Evolutionary conservation across 2,329 filamentous ascomycete species (phyloP), one percentile per base, ranked within the genome.

Genomic region (Aspergillus hiratsukae): DNA sequence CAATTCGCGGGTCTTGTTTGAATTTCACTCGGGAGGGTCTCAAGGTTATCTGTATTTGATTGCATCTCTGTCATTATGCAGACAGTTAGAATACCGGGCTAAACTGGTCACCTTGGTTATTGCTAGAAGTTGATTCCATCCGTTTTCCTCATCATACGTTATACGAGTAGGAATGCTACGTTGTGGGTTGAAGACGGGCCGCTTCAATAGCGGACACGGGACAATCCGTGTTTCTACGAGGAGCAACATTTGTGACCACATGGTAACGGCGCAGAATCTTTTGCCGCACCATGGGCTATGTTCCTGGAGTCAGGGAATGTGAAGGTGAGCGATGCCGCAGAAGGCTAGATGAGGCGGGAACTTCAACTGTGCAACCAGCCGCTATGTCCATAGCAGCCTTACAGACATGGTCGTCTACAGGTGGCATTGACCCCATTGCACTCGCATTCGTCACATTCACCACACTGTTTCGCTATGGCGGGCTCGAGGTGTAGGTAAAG

Each of bases 11-110:
- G 48, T 27, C 31, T 31, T 6, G 14, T 45, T 50, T 55, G 51
- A 37, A 54, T 60, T 27, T 28, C 31, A 31, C 25, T 54, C 29
- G 17, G 31, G 40, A 53, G 50, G 49, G 31, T 52, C 23, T 11
- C 28, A 23, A 31, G 29, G 28, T n/a, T 60, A 48, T 11, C 19
- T 25, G 21, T 21, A 21, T 7, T 14, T 46, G 10, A 46, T 14
- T 23, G 6, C 14, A 6, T 17, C 19, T 14, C 3, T 46, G 4
- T 27, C 9, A 46, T n/a, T 3, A 14, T 14, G 23, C 43, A 46
- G 10, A 2, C 9, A 21, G 8, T 45, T 37, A n/a, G 31, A 37
- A 37, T 17, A 37, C 31, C 31, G 5, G 14, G 31, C 31, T 17
- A 37, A 37, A 35, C 6, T 37, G 31, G 14, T 35, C 14, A n/a